These are phyloP conservation scores for Mediolabrus comicus DNA, from an alignment of 108 stramenopile genomes.

Conservation along the genomic window DNA sequence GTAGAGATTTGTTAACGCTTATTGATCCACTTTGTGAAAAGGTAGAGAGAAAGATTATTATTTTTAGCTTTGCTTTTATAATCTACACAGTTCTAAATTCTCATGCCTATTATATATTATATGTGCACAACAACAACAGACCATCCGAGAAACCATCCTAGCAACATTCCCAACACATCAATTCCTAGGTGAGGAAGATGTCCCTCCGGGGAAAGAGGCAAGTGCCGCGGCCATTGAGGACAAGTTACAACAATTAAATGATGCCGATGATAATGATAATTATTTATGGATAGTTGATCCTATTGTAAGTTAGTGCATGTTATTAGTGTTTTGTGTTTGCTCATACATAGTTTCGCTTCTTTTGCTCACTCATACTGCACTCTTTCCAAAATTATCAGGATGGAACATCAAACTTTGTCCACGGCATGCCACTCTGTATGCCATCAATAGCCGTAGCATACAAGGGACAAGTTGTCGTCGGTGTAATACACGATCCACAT, in stretches of 20 bases:
- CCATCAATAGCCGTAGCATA: conserved; percentile 82
- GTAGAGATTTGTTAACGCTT: conserved; percentile 85
- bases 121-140: too few species aligned
- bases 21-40: conserved; percentile 87
- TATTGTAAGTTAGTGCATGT: conserved; percentile 9
- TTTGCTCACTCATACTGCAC: neutral
- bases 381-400: too few species aligned
- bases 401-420: conserved; percentile 80
- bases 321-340: neutral
- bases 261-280: conserved; percentile 7
- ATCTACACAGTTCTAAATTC: too few species aligned
- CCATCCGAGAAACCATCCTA: conserved; percentile 51
- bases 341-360: neutral
- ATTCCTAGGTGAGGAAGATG: conserved; percentile 90
- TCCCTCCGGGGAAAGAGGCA: conserved; percentile 79
- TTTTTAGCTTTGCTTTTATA: too few species aligned
- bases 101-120: too few species aligned
- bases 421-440: conserved; percentile 77
- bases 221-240: conserved; percentile 65
- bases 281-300: conserved; percentile 84
- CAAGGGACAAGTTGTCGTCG: conserved; percentile 72
- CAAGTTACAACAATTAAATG: conserved; percentile 24
- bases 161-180: conserved; percentile 63
- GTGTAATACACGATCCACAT: conserved; percentile 87
- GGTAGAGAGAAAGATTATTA: too few species aligned